phyloP scores from a whole-genome alignment of 2,329 filamentous ascomycete species.

The Nigrospora osmanthi region DNA sequence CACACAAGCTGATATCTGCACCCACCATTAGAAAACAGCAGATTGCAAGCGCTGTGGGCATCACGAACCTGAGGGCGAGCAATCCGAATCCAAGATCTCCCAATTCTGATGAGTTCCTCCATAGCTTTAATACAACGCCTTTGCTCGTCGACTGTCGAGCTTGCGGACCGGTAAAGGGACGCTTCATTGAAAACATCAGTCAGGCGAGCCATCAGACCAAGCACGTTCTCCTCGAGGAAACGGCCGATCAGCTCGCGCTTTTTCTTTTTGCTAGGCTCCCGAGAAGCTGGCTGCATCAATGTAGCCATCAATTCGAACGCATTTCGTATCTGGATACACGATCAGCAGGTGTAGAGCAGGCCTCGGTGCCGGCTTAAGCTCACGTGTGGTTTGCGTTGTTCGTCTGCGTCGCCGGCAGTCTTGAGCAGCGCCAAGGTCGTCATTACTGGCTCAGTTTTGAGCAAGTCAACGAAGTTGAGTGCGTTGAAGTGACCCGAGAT shows the following conservation, averaged over 20 bases:
- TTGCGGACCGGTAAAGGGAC: slow-evolving; percentile 26
- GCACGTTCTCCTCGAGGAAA: slow-evolving; percentile 76
- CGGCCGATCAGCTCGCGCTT: slow-evolving; percentile 53
- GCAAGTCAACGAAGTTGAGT: slow-evolving; percentile 57
- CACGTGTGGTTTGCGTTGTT: slow-evolving; percentile 49
- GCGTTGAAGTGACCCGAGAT: slow-evolving; percentile 65
- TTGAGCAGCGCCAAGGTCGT: slow-evolving; percentile 79
- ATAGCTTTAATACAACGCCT: slow-evolving; percentile 73
- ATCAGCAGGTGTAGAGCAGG: slow-evolving; percentile 15
- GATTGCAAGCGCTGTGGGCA: neutral
- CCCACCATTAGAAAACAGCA: slow-evolving; percentile 12
- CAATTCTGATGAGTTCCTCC: slow-evolving; percentile 77
- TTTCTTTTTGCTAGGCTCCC: slow-evolving; percentile 33
- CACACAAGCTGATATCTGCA: slow-evolving; percentile 81
- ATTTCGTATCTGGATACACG: slow-evolving; percentile 31
- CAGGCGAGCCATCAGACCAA: slow-evolving; percentile 80
- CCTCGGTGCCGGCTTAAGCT: slow-evolving; percentile 15
- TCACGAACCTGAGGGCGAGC: slow-evolving; percentile 70
- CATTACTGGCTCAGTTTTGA: slow-evolving; percentile 67
- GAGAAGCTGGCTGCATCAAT: slow-evolving; percentile 29
- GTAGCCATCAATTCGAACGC: slow-evolving; percentile 38
- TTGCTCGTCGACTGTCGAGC: slow-evolving; percentile 58
- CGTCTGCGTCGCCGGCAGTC: slow-evolving; percentile 61
- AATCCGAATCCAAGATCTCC: slow-evolving; percentile 63
- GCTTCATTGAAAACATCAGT: slow-evolving; percentile 71